Evolutionary conservation across 169 alveolate species (phyloP), one percentile per base, ranked within the genome.

Genomic region (Plasmodium vinckei): DNA sequence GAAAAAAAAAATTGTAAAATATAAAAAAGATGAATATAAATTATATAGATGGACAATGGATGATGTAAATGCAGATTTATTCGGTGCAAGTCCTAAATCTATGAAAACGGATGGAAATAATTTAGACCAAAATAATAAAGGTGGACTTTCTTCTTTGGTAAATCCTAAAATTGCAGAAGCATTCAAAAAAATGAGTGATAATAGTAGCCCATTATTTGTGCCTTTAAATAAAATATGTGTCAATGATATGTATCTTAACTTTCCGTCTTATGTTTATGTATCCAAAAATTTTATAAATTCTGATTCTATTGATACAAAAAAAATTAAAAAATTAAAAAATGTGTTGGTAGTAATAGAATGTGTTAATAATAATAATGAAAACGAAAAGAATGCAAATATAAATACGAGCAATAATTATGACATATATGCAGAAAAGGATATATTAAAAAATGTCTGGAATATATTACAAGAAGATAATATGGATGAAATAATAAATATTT

Each of bases 21-120:
- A 53, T 69, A 86, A 86, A 64, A 86, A 86, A 47, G 91, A 86
- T 59, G 91, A 86, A 86, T 86, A 86, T 63, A 86, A 86, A 69
- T 57, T 86, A 51, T 73, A 73, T 44, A 73, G 87, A 27, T 73
- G 87, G 87, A 57, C 87, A 25, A 73, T 73, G 54, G 87, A 73
- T 33, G 87, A 73, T 59, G 19, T 73, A 19, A 73, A 42, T 47
- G 33, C 60, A 57, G 87, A 73, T 73, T 15, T 51, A 51, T 51
- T 51, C 19, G 59, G 59, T 13, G 59, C n/a, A 15, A 15, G 6
- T 33, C 42, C 42, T 33, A 33, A 33, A 33, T 33, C 4, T 3
- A 1, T 5, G 42, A 33, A 33, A 33, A 33, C 1, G 1, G 42
- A 33, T 33, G 42, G 0, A 33, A 33, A 33, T 21, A 21, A 21